Percentiles rank a stretch among this genome's conserved stretches.
Evolutionary conservation across 75 land plant species (phyloP).

Genomic region (Pinus albicaulis): DNA sequence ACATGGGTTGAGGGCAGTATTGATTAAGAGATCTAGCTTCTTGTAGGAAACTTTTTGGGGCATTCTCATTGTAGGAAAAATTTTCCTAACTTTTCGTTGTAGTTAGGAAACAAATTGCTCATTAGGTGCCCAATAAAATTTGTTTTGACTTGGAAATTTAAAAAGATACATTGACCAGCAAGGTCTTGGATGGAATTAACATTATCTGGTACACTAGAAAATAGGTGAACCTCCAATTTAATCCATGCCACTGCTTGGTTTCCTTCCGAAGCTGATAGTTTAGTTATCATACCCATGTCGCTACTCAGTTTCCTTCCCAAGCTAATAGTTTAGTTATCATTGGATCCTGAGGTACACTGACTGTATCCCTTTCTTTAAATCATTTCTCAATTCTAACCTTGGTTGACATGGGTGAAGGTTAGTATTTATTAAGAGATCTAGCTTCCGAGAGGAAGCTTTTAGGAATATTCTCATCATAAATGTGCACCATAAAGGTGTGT

Average conservation of each 20-base stretch:
- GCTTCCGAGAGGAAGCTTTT: slow-evolving; percentile 97
- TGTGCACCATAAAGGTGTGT: slow-evolving; percentile 96
- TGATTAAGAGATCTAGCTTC: too few species aligned
- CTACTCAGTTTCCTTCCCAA: slow-evolving; percentile 82
- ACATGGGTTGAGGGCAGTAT: too few species aligned
- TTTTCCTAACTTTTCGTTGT: too few species aligned
- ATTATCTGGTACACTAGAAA: slow-evolving; percentile 94
- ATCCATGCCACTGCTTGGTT: slow-evolving; percentile 73
- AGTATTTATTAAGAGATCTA: slow-evolving; percentile 82
- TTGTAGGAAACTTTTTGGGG: too few species aligned
- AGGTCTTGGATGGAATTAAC: slow-evolving; percentile 69
- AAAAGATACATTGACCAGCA: slow-evolving; percentile 77
- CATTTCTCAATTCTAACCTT: too few species aligned
- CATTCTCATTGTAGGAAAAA: slow-evolving; percentile 34
- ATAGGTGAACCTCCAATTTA: slow-evolving; percentile 69
- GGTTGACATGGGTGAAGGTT: slow-evolving; percentile 60
- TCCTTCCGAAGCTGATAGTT: too few species aligned
- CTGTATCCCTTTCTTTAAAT: slow-evolving; percentile 80
- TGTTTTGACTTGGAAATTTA: slow-evolving; percentile 73
- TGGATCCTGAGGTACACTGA: too few species aligned
- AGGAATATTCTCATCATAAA: slow-evolving; percentile 97
- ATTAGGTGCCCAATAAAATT: slow-evolving; percentile 87
- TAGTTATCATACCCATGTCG: too few species aligned
- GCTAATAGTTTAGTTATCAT: slow-evolving; percentile 97
- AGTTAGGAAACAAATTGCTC: too few species aligned